These are phyloP conservation scores for Hortiboletus flavorubellus DNA, from an alignment of 768 basidiomycete species.

Conservation along the genomic window DNA sequence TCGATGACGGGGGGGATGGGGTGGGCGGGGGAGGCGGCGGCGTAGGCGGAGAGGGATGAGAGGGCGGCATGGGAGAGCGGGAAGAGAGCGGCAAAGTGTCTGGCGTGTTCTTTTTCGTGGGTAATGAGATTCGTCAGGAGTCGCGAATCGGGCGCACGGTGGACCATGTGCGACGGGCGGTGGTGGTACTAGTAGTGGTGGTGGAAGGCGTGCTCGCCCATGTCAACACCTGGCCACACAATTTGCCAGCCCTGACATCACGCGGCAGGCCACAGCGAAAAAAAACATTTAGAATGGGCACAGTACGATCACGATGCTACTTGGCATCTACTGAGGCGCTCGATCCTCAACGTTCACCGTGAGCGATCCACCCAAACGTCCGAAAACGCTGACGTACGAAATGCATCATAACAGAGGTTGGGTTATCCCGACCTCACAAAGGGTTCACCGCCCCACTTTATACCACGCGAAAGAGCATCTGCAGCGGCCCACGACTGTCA, in stretches of 20 bases:
- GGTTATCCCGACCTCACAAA: background rate
- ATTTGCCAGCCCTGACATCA: background rate
- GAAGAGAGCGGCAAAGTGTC: slow-evolving; percentile 55
- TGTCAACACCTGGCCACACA: background rate
- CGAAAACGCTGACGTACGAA: slow-evolving; percentile 3
- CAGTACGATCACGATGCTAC: background rate
- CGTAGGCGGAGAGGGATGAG: slow-evolving; percentile 69
- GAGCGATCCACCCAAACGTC: background rate
- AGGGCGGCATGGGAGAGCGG: slow-evolving; percentile 58
- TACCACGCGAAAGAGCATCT: background rate
- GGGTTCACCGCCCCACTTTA: slow-evolving; percentile 1
- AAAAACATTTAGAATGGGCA: no score
- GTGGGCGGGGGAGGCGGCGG: slow-evolving; percentile 35
- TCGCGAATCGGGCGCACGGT: slow-evolving; percentile 69
- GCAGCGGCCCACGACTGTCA: no score
- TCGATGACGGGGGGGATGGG: slow-evolving; percentile 44
- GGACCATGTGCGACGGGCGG: slow-evolving; percentile 45
- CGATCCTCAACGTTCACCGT: background rate
- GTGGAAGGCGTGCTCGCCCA: background rate
- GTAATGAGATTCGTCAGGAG: slow-evolving; percentile 64
- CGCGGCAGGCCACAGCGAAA: no score
- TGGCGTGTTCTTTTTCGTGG: slow-evolving; percentile 70
- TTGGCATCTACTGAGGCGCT: slow-evolving; percentile 8
- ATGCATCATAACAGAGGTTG: slow-evolving; percentile 11
- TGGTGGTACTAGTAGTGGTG: background rate